Percentiles rank a stretch among this genome's conserved stretches.
Evolutionary conservation across 1,139 yeast species (phyloP).

Genomic region (Suhomyces anneliseae): DNA sequence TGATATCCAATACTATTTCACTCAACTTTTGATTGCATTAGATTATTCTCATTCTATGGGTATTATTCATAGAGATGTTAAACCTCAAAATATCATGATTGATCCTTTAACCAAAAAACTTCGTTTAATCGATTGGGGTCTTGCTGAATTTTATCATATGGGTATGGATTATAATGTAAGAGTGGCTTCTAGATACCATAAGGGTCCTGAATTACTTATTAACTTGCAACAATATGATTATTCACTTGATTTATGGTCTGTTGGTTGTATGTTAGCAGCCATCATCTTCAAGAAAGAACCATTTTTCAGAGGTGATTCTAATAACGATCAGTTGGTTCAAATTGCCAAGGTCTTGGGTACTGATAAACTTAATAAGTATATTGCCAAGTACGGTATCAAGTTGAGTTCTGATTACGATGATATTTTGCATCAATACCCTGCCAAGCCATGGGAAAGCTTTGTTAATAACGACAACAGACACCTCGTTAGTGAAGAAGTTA

Average conservation of each 20-base stretch:
- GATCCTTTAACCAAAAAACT: slow-evolving; percentile 64
- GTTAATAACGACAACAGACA: slow-evolving; percentile 52
- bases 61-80: slow-evolving; percentile 80
- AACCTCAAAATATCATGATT: slow-evolving; percentile 84
- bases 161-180: slow-evolving; percentile 79
- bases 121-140: slow-evolving; percentile 80
- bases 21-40: slow-evolving; percentile 65
- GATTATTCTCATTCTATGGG: slow-evolving; percentile 83
- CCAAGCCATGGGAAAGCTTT: slow-evolving; percentile 68
- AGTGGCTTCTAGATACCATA: slow-evolving; percentile 78
- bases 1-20: slow-evolving; percentile 71
- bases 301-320: slow-evolving; percentile 75
- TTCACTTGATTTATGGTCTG: slow-evolving; percentile 78
- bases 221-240: slow-evolving; percentile 77
- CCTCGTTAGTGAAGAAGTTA: slow-evolving; percentile 58
- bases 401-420: slow-evolving; percentile 68
- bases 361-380: slow-evolving; percentile 59
- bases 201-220: slow-evolving; percentile 76
- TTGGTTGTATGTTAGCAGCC: slow-evolving; percentile 79
- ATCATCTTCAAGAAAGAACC: slow-evolving; percentile 77
- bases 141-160: slow-evolving; percentile 78
- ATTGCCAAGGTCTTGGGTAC: slow-evolving; percentile 78
- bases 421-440: slow-evolving; percentile 61
- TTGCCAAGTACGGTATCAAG: slow-evolving; percentile 59
- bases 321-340: slow-evolving; percentile 77